Conservation (phyloP, 2,329 filamentous ascomycete genomes). For the Colletotrichum liriopes region DNA sequence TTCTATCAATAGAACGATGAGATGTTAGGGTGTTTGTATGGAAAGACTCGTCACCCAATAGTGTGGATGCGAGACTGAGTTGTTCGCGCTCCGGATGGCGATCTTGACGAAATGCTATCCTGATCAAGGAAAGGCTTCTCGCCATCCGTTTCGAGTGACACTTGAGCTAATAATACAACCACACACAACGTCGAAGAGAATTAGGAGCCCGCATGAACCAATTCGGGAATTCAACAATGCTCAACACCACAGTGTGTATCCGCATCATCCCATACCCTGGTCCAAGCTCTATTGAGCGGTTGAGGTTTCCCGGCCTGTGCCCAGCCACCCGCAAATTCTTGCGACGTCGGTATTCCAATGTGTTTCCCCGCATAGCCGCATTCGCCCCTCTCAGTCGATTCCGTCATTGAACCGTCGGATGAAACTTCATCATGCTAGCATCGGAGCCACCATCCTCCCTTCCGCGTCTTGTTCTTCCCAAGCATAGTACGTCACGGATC, state of each 20-base stretch:
- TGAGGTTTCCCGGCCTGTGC: constrained; percentile 24
- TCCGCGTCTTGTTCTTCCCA: neutral
- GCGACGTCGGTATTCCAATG: no score
- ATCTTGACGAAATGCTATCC: neutral
- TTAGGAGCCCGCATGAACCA: neutral
- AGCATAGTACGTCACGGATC: neutral
- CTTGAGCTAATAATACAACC: neutral
- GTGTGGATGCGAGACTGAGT: neutral
- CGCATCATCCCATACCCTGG: neutral
- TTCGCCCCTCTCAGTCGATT: neutral
- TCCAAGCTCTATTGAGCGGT: constrained; percentile 13
- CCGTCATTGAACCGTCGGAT: neutral
- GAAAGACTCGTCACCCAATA: neutral
- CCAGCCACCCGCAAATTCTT: neutral
- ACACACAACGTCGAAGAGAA: neutral
- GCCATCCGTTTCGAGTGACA: neutral
- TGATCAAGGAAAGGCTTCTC: neutral
- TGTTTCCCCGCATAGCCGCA: neutral
- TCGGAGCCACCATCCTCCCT: neutral
- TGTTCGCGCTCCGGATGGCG: neutral
- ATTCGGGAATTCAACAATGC: neutral
- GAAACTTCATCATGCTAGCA: neutral
- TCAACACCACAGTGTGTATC: neutral
- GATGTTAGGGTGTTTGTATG: neutral
- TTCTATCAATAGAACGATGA: neutral